A percentile compares a stretch with the other conserved stretches of the same genome.
Conservation (phyloP, 768 basidiomycete species). For the Lactarius psammicola region DNA sequence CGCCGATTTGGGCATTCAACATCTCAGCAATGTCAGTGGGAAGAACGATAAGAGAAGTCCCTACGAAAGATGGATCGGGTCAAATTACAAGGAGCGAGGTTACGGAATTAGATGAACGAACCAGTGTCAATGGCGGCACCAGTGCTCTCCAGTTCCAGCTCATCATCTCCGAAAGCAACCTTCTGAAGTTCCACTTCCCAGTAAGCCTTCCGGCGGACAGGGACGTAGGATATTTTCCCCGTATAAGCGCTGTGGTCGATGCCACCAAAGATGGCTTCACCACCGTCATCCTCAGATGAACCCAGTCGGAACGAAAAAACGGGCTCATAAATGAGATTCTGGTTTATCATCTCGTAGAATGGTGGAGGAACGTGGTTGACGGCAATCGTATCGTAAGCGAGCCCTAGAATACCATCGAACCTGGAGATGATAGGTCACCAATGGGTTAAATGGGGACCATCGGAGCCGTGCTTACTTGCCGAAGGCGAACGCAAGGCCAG, state of each 20-base stretch:
- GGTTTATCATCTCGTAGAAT: conserved; percentile 89
- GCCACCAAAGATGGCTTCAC: conserved; percentile 90
- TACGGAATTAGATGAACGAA: conserved; percentile 32
- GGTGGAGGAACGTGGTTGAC: conserved; percentile 93
- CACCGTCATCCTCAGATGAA: conserved; percentile 80
- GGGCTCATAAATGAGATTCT: conserved; percentile 75
- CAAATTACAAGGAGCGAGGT: neutral
- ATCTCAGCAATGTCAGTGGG: conserved; percentile 96
- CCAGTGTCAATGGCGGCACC: conserved; percentile 92
- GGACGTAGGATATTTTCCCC: conserved; percentile 83
- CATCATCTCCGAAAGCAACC: conserved; percentile 81
- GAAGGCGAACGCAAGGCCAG: conserved; percentile 95
- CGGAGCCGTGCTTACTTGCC: conserved; percentile 67
- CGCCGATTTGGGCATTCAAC: conserved; percentile 94
- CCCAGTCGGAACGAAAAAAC: conserved; percentile 96
- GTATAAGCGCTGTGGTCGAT: conserved; percentile 73
- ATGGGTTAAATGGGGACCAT: neutral
- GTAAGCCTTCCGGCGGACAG: conserved; percentile 92
- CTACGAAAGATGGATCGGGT: conserved; percentile 38
- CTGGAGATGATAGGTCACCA: conserved; percentile 39
- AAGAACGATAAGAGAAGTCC: conserved; percentile 91
- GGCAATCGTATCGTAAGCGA: conserved; percentile 92
- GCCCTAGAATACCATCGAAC: conserved; percentile 94
- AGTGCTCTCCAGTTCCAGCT: conserved; percentile 87
- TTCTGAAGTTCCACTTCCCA: conserved; percentile 97